phyloP scores from a whole-genome alignment of 768 basidiomycete species.

The Tricholoma matsutake region DNA sequence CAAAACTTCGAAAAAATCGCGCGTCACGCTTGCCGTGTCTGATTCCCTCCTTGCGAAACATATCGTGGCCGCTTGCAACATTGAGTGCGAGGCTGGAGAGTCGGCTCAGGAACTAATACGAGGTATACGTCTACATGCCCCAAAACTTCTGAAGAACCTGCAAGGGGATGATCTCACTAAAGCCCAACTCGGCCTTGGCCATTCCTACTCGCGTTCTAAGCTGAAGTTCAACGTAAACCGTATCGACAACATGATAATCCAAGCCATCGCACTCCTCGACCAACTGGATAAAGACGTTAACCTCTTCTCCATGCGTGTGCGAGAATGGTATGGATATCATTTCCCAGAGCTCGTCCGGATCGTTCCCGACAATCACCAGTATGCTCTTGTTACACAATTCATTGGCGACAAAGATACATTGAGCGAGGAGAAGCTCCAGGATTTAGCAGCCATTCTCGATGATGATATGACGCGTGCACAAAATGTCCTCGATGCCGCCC shows the following conservation, averaged over 20 bases:
- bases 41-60: slow-evolving; percentile 72
- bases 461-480: slow-evolving; percentile 84
- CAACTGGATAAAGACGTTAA: slow-evolving; percentile 99
- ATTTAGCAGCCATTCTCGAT: slow-evolving; percentile 75
- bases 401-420: slow-evolving; percentile 88
- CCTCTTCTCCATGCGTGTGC: slow-evolving; percentile 95
- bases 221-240: slow-evolving; percentile 98
- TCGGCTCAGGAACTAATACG: slow-evolving; percentile 83
- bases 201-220: slow-evolving; percentile 96
- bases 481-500: slow-evolving; percentile 92
- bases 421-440: slow-evolving; percentile 74
- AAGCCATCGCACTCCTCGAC: slow-evolving; percentile 96
- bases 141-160: slow-evolving; percentile 86
- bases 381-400: slow-evolving; percentile 80
- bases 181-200: slow-evolving; percentile 94
- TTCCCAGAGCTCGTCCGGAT: slow-evolving; percentile 95
- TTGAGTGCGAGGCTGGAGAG: slow-evolving; percentile 82
- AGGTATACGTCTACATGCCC: slow-evolving; percentile 88
- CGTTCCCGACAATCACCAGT: slow-evolving; percentile 92
- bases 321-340: slow-evolving; percentile 99
- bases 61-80: slow-evolving; percentile 68
- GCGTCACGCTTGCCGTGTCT: slow-evolving; percentile 73
- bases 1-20: slow-evolving; percentile 67
- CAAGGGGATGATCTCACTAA: slow-evolving; percentile 85
- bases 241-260: slow-evolving; percentile 99